A percentile compares a stretch with the other conserved stretches of the same genome.
Evolutionary conservation across 768 basidiomycete species (phyloP).

Genomic region (Pulveroboletus sp.): DNA sequence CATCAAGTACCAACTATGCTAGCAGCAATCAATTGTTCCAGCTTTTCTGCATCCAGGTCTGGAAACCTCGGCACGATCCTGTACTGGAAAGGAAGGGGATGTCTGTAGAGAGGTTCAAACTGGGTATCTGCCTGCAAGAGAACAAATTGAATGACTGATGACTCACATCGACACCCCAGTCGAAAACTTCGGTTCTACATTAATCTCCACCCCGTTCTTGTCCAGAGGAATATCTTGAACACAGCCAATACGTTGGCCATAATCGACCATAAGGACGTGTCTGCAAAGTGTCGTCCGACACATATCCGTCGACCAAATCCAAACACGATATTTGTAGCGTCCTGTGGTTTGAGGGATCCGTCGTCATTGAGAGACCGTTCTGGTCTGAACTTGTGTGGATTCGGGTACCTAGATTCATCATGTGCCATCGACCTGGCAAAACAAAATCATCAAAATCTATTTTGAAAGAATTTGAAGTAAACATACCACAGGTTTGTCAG

Average conservation of each 20-base stretch:
- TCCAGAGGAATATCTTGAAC: background rate
- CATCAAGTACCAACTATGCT: too few species aligned
- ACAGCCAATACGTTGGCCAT: slow-evolving; percentile 2
- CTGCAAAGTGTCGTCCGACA: slow-evolving; percentile 8
- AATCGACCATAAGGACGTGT: slow-evolving; percentile 1
- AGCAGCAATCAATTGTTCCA: too few species aligned
- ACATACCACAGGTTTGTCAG: slow-evolving; percentile 28
- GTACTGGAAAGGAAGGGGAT: background rate
- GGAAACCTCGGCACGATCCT: background rate
- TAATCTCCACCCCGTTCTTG: background rate
- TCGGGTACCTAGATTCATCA: slow-evolving; percentile 30
- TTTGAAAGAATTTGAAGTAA: background rate
- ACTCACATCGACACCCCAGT: background rate
- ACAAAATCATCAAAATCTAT: background rate
- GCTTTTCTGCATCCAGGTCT: background rate
- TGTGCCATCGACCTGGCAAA: slow-evolving; percentile 5
- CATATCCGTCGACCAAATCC: slow-evolving; percentile 20
- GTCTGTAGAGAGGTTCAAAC: background rate
- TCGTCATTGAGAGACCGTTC: slow-evolving; percentile 33
- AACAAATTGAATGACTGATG: too few species aligned
- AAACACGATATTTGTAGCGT: background rate
- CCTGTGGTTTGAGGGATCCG: background rate
- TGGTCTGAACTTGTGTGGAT: slow-evolving; percentile 34
- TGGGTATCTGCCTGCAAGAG: background rate
- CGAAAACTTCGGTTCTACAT: background rate